Evolutionary conservation across 495 filamentous ascomycete species (phyloP).

Genomic region (Talaromyces trachyspermus): DNA sequence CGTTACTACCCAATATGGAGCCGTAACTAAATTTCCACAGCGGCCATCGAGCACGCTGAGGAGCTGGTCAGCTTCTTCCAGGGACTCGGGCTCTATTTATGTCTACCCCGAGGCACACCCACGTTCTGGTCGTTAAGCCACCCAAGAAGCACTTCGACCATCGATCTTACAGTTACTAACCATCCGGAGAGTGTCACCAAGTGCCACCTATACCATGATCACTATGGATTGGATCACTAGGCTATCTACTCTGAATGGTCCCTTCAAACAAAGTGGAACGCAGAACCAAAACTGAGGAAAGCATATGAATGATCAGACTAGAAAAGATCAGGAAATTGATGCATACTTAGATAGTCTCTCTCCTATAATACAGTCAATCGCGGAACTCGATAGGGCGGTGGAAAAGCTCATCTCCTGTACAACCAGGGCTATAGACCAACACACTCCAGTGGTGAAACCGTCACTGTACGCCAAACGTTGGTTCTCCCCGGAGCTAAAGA

Average conservation of each 20-base stretch:
- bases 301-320: slow-evolving; percentile 21
- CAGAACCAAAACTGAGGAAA: slow-evolving; percentile 11
- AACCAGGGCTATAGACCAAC: slow-evolving; percentile 11
- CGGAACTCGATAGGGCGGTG: slow-evolving; percentile 10
- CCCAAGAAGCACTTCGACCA: slow-evolving; percentile 9
- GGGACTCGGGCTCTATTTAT: slow-evolving; percentile 6
- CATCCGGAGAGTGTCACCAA: slow-evolving; percentile 10
- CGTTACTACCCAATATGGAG: slow-evolving; percentile 18
- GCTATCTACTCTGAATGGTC: slow-evolving; percentile 18
- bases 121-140: slow-evolving; percentile 11
- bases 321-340: slow-evolving; percentile 13
- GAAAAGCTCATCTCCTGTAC: slow-evolving; percentile 8
- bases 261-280: slow-evolving; percentile 7
- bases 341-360: slow-evolving; percentile 8
- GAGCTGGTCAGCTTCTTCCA: slow-evolving; percentile 14
- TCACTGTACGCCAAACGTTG: slow-evolving; percentile 18
- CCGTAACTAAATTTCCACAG: not conserved
- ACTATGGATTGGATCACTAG: slow-evolving; percentile 16
- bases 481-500: slow-evolving; percentile 19
- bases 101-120: slow-evolving; percentile 3
- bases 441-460: slow-evolving; percentile 8
- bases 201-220: slow-evolving; percentile 16
- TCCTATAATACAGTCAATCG: slow-evolving; percentile 9
- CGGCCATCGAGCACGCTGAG: slow-evolving; percentile 5
- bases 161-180: slow-evolving; percentile 12